These are phyloP conservation scores for Parasitella parasitica DNA, from an alignment of 371 early-diverging fungal genomes.

Conservation along the genomic window DNA sequence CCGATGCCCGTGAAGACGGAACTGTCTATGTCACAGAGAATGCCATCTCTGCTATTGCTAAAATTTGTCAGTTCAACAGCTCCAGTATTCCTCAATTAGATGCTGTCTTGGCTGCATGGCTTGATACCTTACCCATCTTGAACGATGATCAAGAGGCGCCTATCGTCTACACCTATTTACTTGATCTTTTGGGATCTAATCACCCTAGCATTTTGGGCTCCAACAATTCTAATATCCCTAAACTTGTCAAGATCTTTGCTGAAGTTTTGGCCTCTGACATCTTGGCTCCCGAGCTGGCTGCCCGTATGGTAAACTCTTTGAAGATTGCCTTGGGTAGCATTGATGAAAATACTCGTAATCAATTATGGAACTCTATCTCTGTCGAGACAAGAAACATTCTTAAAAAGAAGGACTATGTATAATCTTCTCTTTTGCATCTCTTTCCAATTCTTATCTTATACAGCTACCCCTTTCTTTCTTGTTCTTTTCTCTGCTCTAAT, in stretches of 20 bases:
- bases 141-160: conserved; percentile 89
- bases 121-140: conserved; percentile 76
- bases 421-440: conserved; percentile 15
- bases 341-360: conserved; percentile 58
- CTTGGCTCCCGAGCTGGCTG: conserved; percentile 58
- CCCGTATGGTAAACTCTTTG: conserved; percentile 62
- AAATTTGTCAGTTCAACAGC: conserved; percentile 73
- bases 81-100: conserved; percentile 63
- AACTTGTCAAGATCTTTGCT: conserved; percentile 67
- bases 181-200: conserved; percentile 68
- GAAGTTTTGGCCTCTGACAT: conserved; percentile 69
- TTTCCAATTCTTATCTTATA: background rate
- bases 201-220: conserved; percentile 65
- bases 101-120: conserved; percentile 73
- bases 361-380: conserved; percentile 68
- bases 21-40: conserved; percentile 88
- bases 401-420: conserved; percentile 61
- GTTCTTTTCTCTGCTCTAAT: background rate
- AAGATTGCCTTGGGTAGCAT: conserved; percentile 58
- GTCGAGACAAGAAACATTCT: conserved; percentile 67
- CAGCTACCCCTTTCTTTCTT: background rate
- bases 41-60: conserved; percentile 85
- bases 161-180: conserved; percentile 71
- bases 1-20: conserved; percentile 69
- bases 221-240: conserved; percentile 62